Percentiles rank a stretch among this genome's conserved stretches.
phyloP scores from a whole-genome alignment of 164 flowering plant species.

The Stephania cephalantha region DNA sequence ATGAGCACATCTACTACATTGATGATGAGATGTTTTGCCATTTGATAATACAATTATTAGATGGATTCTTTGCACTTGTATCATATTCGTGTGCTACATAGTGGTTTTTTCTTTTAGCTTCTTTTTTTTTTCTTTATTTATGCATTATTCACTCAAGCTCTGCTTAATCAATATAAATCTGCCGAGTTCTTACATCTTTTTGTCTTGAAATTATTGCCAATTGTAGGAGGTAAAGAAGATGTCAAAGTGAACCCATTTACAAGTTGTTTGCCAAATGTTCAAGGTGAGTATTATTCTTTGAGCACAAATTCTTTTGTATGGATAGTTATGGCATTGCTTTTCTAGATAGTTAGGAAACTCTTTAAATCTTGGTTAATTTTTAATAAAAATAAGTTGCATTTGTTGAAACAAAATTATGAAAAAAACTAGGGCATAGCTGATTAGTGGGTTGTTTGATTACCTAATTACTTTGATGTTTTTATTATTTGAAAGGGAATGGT shows the following conservation, averaged over 20 bases:
- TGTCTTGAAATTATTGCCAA: conserved; percentile 8
- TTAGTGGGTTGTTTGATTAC: background rate
- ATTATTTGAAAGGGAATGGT: conserved; percentile 1
- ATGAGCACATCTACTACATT: too few relatives aligned
- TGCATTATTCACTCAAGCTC: too few relatives aligned
- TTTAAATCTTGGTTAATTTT: background rate
- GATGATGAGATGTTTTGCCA: too few relatives aligned
- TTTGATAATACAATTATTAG: too few relatives aligned
- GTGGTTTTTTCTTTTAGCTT: too few relatives aligned
- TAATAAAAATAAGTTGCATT: too few relatives aligned
- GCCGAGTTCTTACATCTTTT: background rate
- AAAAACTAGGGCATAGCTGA: background rate
- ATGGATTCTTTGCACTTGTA: too few relatives aligned
- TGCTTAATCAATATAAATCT: background rate
- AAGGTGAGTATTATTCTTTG: conserved; percentile 16
- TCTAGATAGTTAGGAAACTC: background rate
- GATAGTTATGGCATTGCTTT: background rate
- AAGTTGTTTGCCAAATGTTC: conserved; percentile 21
- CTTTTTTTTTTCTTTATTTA: too few relatives aligned
- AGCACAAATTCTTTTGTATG: conserved; percentile 24
- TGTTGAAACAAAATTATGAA: background rate
- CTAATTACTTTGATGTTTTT: background rate
- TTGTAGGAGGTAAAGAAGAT: conserved; percentile 11
- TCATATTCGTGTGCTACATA: too few relatives aligned
- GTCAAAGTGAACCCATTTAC: conserved; percentile 6